Evolutionary conservation across 2,329 filamentous ascomycete species (phyloP).

Genomic region (Biscogniauxia sp.): DNA sequence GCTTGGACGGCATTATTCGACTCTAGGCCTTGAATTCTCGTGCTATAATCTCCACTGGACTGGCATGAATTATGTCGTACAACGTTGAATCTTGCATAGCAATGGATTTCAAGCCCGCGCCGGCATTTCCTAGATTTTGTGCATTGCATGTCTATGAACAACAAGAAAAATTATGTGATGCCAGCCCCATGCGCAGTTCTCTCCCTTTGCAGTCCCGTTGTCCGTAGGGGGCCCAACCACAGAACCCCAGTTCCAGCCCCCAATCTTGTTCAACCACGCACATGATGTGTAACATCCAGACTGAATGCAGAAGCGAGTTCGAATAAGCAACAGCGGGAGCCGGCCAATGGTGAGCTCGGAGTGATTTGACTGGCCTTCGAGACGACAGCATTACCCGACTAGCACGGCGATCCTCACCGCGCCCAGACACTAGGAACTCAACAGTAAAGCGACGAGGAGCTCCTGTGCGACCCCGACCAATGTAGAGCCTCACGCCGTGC

Average conservation of each 20-base stretch:
- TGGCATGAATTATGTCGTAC: not conserved
- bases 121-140: not conserved
- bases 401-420: not conserved
- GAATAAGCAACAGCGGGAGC: not conserved
- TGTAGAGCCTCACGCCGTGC: not conserved
- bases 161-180: not conserved
- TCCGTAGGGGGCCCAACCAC: not conserved
- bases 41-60: not conserved
- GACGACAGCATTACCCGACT: not conserved
- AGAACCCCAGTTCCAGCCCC: not conserved
- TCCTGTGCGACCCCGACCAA: not conserved
- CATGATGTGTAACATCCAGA: not conserved
- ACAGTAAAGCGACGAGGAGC: not conserved
- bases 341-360: not conserved
- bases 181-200: not conserved
- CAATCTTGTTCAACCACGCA: not conserved
- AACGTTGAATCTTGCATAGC: not conserved
- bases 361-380: not conserved
- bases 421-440: not conserved
- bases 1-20: not conserved
- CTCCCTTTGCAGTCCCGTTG: not conserved
- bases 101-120: not conserved
- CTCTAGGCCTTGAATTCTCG: not conserved
- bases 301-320: not conserved
- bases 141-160: not conserved